Evolutionary conservation across 495 filamentous ascomycete species (phyloP), one percentile per base, ranked within the genome.

Genomic region (Acidiella bohemica): DNA sequence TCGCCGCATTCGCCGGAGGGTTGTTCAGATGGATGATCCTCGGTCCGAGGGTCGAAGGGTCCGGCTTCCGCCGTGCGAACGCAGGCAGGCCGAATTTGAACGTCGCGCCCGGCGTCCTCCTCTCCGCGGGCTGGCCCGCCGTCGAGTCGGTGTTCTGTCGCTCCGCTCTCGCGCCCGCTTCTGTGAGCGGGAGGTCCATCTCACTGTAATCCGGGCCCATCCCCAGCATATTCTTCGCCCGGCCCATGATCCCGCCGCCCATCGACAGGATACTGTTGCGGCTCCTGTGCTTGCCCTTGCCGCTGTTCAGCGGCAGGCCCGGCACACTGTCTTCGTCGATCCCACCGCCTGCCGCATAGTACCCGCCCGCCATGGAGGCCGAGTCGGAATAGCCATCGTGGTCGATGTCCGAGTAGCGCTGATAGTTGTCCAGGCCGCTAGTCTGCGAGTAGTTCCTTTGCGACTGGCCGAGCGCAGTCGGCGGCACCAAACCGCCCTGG

Each of bases 1-100:
- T 85, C 38, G 63, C 67, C 20, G 75, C 66, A 58, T 99, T 99
- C 16, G 88, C 88, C 4, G 88, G 86, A 7, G 88, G 85, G 57
- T 99, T 96, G 68, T 99, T 99, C 58, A 99, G 72, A 58, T 92
- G 76, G 57, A 99, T 96, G 47, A 94, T 76, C 27, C 92, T 73
- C 32, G 92, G 92, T 0, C 92, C 92, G 30, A 95, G 61, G 4
- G 80, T 88, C 27, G 87, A 85, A 1, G 86, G 84, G 57, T 99
- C 92, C 23, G 75, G 68, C 56, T 87, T 88, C 31, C 78, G 66
- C 46, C 86, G 66, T 9, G 85, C 84, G 56, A 96, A 85, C 7
- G 24, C 6, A 9, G 46, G 46, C 8, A 46, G 10, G n/a, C 88
- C 84, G 59, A 94, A 95, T 62, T 82, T 95, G 70, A 96, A 88